These are phyloP conservation scores for Euphorbia pulcherrima DNA, from an alignment of 345 rosid species.

Conservation along the genomic window DNA sequence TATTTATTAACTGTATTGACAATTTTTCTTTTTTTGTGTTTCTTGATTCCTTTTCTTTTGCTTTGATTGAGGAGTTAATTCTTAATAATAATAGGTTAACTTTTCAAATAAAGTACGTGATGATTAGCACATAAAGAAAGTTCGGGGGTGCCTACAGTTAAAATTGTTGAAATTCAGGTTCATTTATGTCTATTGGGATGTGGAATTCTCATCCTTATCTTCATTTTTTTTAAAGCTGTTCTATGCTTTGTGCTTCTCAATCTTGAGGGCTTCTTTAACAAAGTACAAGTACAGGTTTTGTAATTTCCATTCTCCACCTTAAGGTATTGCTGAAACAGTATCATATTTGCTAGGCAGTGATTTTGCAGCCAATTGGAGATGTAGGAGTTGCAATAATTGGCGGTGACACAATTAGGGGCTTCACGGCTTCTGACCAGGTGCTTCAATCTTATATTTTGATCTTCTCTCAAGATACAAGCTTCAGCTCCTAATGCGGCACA, in stretches of 20 bases:
- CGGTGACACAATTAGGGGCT: constrained; percentile 86
- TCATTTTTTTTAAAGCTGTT: background rate
- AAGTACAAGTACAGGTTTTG: background rate
- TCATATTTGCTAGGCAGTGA: constrained; percentile 60
- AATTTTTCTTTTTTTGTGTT: background rate
- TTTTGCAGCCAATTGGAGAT: constrained; percentile 88
- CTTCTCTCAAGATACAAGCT: background rate
- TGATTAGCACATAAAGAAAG: background rate
- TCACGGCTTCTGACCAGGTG: constrained; percentile 88
- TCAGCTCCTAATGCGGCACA: background rate
- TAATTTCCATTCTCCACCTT: background rate
- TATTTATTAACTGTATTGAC: background rate
- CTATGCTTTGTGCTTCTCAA: background rate
- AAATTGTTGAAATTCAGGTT: background rate
- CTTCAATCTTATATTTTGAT: background rate
- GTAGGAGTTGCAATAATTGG: constrained; percentile 71
- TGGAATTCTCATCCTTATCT: background rate
- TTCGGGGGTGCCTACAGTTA: background rate
- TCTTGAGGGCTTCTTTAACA: background rate
- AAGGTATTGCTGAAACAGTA: constrained; percentile 14
- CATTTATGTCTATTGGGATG: background rate
- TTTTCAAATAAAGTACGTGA: background rate
- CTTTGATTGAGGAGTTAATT: background rate
- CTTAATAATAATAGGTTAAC: background rate
- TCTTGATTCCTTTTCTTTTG: background rate